A percentile compares a stretch with the other conserved stretches of the same genome.
These are phyloP conservation scores for Actinomortierella wolfii DNA, from an alignment of 371 early-diverging fungal species.

Conservation along the genomic window DNA sequence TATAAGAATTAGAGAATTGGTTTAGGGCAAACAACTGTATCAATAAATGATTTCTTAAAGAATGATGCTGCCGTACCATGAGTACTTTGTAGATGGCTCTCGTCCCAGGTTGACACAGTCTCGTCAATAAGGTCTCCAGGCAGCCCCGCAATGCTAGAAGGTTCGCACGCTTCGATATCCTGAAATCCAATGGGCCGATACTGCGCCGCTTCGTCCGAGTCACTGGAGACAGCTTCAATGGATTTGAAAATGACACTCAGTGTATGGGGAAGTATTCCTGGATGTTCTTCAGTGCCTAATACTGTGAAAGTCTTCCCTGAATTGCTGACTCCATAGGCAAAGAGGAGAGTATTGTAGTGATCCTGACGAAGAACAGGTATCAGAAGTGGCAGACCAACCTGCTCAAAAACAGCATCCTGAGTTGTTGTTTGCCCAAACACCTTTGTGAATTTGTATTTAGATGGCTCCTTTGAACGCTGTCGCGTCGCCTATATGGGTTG, in stretches of 20 bases:
- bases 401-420: conserved; percentile 63
- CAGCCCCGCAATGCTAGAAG: conserved; percentile 3
- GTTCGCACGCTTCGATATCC: conserved; percentile 18
- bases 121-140: background rate
- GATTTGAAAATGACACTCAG: conserved; percentile 65
- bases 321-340: conserved; percentile 82
- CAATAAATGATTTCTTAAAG: background rate
- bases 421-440: conserved; percentile 56
- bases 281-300: conserved; percentile 57
- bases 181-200: conserved; percentile 27
- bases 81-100: background rate
- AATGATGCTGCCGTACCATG: conserved; percentile 2
- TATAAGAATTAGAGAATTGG: background rate
- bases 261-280: conserved; percentile 68
- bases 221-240: conserved; percentile 8
- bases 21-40: background rate
- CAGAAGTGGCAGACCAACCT: conserved; percentile 62
- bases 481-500: conserved; percentile 4
- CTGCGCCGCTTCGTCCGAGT: conserved; percentile 10
- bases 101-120: background rate
- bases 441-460: conserved; percentile 67
- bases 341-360: conserved; percentile 69
- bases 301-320: conserved; percentile 84
- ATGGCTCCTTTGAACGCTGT: conserved; percentile 52
- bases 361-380: conserved; percentile 46